Conservation (phyloP, 148 eudicot genomes). For the Selenicereus undatus region DNA sequence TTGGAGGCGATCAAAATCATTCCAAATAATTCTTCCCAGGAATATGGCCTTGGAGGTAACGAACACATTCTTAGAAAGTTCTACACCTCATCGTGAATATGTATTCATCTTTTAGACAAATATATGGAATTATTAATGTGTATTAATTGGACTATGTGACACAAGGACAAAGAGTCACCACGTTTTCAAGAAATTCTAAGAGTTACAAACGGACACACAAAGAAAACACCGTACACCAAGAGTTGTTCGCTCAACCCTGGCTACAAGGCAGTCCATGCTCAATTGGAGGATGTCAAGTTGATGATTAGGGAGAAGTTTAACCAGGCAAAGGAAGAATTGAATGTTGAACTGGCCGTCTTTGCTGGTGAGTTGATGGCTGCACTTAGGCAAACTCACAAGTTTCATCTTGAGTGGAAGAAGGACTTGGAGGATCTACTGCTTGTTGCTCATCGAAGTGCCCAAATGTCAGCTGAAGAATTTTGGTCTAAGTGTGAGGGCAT, state of each 20-base stretch:
- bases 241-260: neutral
- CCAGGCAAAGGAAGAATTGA: conserved; percentile 80
- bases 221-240: neutral
- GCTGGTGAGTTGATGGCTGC: conserved; percentile 63
- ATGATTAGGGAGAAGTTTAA: conserved; percentile 70
- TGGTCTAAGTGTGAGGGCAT: conserved; percentile 80
- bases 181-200: conserved; percentile 4
- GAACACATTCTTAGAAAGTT: neutral
- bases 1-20: neutral
- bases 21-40: neutral
- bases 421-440: conserved; percentile 64
- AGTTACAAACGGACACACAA: neutral
- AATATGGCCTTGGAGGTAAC: neutral
- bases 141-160: neutral
- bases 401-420: conserved; percentile 75
- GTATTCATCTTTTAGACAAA: neutral
- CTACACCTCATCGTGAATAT: neutral
- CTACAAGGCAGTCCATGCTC: neutral
- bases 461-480: conserved; percentile 70
- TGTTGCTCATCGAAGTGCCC: conserved; percentile 62
- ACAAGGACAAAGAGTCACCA: neutral
- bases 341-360: conserved; percentile 61
- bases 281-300: conserved; percentile 53
- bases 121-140: neutral
- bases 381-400: conserved; percentile 58